Percentiles rank a stretch among this genome's conserved stretches.
phyloP scores from a whole-genome alignment of 169 alveolate species.

The Plasmodium vivax region DNA sequence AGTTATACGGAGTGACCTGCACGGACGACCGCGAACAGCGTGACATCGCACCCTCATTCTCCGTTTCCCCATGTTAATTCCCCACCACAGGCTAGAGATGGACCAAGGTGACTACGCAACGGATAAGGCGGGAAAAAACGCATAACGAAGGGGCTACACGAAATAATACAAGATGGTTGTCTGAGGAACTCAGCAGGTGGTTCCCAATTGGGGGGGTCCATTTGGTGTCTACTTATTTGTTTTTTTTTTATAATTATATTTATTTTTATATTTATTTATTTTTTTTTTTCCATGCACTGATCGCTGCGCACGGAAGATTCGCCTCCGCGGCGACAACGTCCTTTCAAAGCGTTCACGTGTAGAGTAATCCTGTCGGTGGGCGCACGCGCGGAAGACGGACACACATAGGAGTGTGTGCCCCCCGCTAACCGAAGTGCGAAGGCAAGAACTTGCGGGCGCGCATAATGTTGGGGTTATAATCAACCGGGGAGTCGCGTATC shows the following conservation, averaged over 20 bases:
- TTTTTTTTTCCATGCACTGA: neutral
- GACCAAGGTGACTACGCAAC: neutral
- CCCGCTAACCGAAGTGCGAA: slow-evolving; percentile 75
- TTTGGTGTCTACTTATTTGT: neutral
- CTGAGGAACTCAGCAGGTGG: neutral
- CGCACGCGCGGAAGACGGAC: neutral
- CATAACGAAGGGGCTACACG: neutral
- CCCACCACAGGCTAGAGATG: slow-evolving; percentile 11
- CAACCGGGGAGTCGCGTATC: slow-evolving; percentile 82
- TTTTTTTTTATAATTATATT: neutral
- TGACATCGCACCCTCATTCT: neutral
- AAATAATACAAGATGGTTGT: neutral
- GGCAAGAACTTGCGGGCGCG: slow-evolving; percentile 75
- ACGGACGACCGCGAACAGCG: neutral
- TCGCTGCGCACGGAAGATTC: neutral
- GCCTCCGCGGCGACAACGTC: neutral
- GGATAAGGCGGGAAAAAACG: neutral
- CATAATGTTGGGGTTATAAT: slow-evolving; percentile 83
- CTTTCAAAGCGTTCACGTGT: neutral
- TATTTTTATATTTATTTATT: neutral
- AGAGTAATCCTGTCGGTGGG: neutral
- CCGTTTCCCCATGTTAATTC: neutral
- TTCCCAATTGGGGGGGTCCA: neutral
- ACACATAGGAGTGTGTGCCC: neutral
- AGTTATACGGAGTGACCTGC: neutral